Conservation (phyloP, 176 grass and related monocot genomes). For the Typha latifolia region DNA sequence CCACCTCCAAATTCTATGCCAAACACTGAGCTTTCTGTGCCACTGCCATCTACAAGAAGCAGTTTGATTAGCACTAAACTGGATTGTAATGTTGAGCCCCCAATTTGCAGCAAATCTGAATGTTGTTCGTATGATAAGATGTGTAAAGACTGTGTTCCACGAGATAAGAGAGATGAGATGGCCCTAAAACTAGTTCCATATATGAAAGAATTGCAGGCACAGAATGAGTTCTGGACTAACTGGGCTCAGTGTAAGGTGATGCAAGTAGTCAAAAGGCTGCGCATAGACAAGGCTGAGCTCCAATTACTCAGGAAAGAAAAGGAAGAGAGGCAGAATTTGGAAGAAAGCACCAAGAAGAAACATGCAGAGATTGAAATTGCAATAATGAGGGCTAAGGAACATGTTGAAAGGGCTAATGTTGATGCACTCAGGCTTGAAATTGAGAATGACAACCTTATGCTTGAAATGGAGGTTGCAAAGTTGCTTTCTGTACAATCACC, state of each 20-base stretch:
- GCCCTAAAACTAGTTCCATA: conserved; percentile 61
- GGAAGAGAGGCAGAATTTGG: conserved; percentile 59
- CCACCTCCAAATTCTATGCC: conserved; percentile 29
- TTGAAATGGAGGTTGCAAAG: conserved; percentile 86
- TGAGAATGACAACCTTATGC: conserved; percentile 56
- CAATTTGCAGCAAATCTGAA: conserved; percentile 32
- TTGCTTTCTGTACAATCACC: conserved; percentile 34
- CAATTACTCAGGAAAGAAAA: conserved; percentile 69
- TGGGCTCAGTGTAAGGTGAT: conserved; percentile 98
- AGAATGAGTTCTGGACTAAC: conserved; percentile 70
- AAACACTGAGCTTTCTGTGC: conserved; percentile 62
- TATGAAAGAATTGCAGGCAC: conserved; percentile 63
- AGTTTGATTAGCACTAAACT: conserved; percentile 18
- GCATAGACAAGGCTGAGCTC: conserved; percentile 75
- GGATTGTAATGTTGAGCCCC: conserved; percentile 23
- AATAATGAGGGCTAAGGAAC: conserved; percentile 47
- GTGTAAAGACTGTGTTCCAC: conserved; percentile 49
- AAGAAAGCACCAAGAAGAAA: conserved; percentile 82
- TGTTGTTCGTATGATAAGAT: conserved; percentile 40
- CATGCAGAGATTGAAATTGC: conserved; percentile 85
- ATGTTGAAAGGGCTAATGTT: conserved; percentile 66
- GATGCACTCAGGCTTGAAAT: conserved; percentile 46
- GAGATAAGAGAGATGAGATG: conserved; percentile 78
- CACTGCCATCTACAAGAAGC: conserved; percentile 36
- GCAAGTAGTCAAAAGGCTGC: conserved; percentile 67